Base-by-base conservation (phyloP, 176 grass and related monocot species). In the Calamus simplicifolius region DNA sequence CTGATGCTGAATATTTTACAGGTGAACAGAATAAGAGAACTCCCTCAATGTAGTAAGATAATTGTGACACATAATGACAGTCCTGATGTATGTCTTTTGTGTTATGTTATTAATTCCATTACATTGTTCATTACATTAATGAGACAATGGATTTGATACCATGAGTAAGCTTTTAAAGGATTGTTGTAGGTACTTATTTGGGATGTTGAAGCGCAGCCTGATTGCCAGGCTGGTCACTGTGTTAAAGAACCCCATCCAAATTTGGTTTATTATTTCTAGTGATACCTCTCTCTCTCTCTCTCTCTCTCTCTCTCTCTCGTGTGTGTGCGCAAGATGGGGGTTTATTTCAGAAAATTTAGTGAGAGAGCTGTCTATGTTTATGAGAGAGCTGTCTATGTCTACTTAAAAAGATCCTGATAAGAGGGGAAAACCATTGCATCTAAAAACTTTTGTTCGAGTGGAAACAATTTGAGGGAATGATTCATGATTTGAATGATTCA, bases 11-110 rank as follows among this genome's bases (percentile, higher is more conserved):
- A 19, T 18, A 19, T 56, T 13, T 50, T 68, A 52, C 84, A 97
- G 93, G 88, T 98, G 25, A 98, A 98, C 73, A 80, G 81, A 78
- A 98, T 98, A 61, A 88, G 87, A 69, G 93, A 98, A 75, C 84
- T 98, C 82, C 93, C 93, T 67, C 81, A 92, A 72, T 80, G 89
- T 63, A 89, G 73, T 57, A 89, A 85, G 35, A 98, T 98, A 63
- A 78, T 98, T 3, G 93, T 84, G 17, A 98, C 93, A 52, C 93
- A 98, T 69, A 98, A 84, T 2, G 84, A 98, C 70, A 98, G 88
- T 67, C 88, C 93, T 64, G 78, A 98, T 83, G 93, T 98, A 98
- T 18, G 72, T 59, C 16, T 14, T 43, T 43, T 43, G 7, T 3
- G 35, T 43, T 43, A 43, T 43, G 12, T 13, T 2, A 43, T 43